phyloP scores from a whole-genome alignment of 805 yeast species.

The Teunomyces kruisii region DNA sequence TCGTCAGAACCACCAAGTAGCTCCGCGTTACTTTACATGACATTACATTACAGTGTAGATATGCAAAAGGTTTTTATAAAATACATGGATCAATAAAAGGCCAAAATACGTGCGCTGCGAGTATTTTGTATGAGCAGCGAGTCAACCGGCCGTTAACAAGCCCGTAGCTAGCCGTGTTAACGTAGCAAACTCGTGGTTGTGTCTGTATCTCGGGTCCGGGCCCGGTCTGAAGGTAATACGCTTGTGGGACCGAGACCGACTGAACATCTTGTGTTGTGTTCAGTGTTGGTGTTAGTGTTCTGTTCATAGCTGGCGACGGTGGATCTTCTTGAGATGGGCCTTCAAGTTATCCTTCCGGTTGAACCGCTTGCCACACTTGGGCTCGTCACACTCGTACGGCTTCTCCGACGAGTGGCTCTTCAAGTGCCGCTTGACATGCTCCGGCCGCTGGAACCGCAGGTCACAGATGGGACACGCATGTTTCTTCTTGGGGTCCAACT shows the following conservation, averaged over 20 bases:
- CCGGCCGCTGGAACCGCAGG: conserved; percentile 65
- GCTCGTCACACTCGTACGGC: conserved; percentile 54
- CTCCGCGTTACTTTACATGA: no score
- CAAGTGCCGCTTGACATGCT: conserved; percentile 67
- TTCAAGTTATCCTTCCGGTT: conserved; percentile 60
- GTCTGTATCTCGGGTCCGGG: no score
- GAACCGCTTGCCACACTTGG: conserved; percentile 54
- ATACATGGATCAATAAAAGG: not conserved
- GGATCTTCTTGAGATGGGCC: conserved; percentile 64
- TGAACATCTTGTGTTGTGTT: no score
- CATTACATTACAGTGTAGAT: not conserved
- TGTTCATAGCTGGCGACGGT: conserved; percentile 24
- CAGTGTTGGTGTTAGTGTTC: no score
- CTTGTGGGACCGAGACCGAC: no score
- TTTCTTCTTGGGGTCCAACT: conserved; percentile 48
- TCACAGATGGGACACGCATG: conserved; percentile 68
- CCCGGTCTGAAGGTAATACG: no score
- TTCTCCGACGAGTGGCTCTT: conserved; percentile 58
- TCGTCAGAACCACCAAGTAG: conserved; percentile 23
- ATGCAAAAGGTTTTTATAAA: conserved; percentile 2
- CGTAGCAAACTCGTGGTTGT: no score
- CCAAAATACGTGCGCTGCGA: no score
- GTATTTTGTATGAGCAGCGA: no score
- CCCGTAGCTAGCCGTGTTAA: no score
- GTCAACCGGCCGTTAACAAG: no score